phyloP scores from a whole-genome alignment of 2,329 filamentous ascomycete genomes.

The Aspergillus ibericus region DNA sequence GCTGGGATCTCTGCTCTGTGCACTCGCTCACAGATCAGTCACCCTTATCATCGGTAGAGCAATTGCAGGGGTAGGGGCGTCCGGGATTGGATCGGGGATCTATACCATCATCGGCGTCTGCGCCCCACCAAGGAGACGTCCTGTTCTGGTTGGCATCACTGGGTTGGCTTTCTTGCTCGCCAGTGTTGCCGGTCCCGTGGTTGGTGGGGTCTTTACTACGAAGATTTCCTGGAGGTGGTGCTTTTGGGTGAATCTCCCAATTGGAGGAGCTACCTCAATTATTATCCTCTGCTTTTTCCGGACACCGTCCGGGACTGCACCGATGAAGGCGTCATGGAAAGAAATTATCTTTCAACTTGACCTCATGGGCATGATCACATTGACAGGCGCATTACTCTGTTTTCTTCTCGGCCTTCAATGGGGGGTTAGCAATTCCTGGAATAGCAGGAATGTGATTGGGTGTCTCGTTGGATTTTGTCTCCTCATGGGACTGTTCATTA shows the following conservation, averaged over 20 bases:
- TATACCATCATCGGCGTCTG: conserved; percentile 14
- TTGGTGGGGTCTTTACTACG: conserved; percentile 39
- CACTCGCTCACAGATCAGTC: conserved; percentile 23
- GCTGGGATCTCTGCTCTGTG: conserved; percentile 27
- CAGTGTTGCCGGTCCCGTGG: conserved; percentile 28
- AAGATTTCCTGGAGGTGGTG: conserved; percentile 41
- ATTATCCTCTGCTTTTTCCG: conserved; percentile 24
- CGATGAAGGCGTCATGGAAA: too few species aligned
- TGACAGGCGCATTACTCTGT: conserved; percentile 35
- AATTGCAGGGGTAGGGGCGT: conserved; percentile 25
- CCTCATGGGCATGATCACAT: conserved; percentile 36
- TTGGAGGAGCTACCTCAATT: conserved; percentile 24
- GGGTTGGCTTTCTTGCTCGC: conserved; percentile 18
- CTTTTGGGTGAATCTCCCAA: conserved; percentile 42
- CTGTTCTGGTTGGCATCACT: conserved; percentile 20
- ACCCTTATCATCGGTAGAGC: conserved; percentile 32
- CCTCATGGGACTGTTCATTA: conserved; percentile 16
- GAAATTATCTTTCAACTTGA: conserved; percentile 24
- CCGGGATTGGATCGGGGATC: conserved; percentile 25
- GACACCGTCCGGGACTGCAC: neutral
- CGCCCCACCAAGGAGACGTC: conserved; percentile 19
- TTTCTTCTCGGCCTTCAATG: conserved; percentile 42
- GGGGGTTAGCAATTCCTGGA: conserved; percentile 27
- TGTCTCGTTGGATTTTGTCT: neutral
- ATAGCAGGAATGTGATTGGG: neutral